Conservation (phyloP, 768 basidiomycete species). For the Amyloporia xantha region DNA sequence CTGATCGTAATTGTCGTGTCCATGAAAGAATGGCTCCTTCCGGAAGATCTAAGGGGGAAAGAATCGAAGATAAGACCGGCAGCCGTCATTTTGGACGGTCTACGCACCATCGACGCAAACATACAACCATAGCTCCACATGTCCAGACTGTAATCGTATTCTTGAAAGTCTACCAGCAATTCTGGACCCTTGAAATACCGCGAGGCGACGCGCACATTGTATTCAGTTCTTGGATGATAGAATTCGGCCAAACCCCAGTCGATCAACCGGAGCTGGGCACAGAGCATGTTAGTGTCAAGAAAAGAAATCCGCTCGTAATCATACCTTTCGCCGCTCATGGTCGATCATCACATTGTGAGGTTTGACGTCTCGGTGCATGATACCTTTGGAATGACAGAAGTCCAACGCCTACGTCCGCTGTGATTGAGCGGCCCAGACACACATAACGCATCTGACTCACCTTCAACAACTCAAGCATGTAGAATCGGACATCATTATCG, state of each 20-base stretch:
- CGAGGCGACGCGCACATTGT: slow-evolving; percentile 96
- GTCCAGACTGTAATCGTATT: slow-evolving; percentile 96
- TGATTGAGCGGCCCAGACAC: slow-evolving; percentile 1
- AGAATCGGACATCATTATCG: slow-evolving; percentile 92
- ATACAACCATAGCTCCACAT: slow-evolving; percentile 99
- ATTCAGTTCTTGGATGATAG: slow-evolving; percentile 95
- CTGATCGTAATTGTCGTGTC: slow-evolving; percentile 98
- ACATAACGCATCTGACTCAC: slow-evolving; percentile 28
- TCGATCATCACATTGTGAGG: slow-evolving; percentile 99
- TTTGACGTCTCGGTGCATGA: slow-evolving; percentile 98
- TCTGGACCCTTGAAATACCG: slow-evolving; percentile 99
- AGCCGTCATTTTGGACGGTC: background rate
- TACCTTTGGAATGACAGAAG: slow-evolving; percentile 96
- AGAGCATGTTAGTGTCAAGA: slow-evolving; percentile 1
- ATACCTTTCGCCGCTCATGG: slow-evolving; percentile 89
- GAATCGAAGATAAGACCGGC: background rate
- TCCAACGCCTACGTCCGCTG: slow-evolving; percentile 66
- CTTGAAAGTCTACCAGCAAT: slow-evolving; percentile 94
- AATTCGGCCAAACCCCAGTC: slow-evolving; percentile 99
- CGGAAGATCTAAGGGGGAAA: slow-evolving; percentile 77
- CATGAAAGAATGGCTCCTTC: slow-evolving; percentile 99
- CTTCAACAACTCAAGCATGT: slow-evolving; percentile 96
- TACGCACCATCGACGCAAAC: slow-evolving; percentile 93
- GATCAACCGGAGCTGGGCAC: slow-evolving; percentile 76
- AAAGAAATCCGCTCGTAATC: background rate